Percentiles rank a stretch among this genome's conserved stretches.
Conservation (phyloP, 352 stramenopile genomes). For the Globisporangium cystogenes region DNA sequence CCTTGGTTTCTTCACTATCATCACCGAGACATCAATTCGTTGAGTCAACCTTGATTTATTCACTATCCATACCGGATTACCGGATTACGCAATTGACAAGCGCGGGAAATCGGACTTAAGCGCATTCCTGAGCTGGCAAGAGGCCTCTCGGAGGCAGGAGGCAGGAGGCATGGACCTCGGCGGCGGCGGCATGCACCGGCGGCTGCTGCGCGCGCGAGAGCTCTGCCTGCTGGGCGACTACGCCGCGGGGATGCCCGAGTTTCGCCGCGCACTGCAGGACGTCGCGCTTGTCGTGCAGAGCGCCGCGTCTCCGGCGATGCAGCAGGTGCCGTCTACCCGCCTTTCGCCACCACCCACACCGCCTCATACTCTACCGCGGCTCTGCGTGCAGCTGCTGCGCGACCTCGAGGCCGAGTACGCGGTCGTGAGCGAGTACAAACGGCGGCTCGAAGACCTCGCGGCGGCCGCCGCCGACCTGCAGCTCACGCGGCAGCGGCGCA, state of each 20-base stretch:
- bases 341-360: no score
- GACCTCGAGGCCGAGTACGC: conserved; percentile 50
- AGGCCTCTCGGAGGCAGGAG: no score
- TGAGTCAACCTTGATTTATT: no score
- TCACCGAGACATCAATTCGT: no score
- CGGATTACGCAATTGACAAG: no score
- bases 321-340: conserved; percentile 18
- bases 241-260: conserved; percentile 36
- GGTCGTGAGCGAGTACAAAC: conserved; percentile 38
- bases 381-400: conserved; percentile 14
- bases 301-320: conserved; percentile 17
- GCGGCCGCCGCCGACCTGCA: conserved; percentile 20
- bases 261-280: conserved; percentile 24
- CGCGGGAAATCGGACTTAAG: no score
- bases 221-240: conserved; percentile 66
- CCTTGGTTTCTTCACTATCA: no score
- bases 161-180: no score
- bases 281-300: conserved; percentile 23
- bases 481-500: conserved; percentile 17
- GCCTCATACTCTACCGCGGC: not conserved
- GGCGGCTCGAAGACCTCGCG: conserved; percentile 31
- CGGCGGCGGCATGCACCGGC: conserved; percentile 15
- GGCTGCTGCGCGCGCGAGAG: conserved; percentile 49
- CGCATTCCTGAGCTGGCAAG: no score
- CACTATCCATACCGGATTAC: no score